A percentile compares a stretch with the other conserved stretches of the same genome.
These are phyloP conservation scores for Meyerozyma athensensis DNA, from an alignment of 1,139 yeast species.

Conservation along the genomic window DNA sequence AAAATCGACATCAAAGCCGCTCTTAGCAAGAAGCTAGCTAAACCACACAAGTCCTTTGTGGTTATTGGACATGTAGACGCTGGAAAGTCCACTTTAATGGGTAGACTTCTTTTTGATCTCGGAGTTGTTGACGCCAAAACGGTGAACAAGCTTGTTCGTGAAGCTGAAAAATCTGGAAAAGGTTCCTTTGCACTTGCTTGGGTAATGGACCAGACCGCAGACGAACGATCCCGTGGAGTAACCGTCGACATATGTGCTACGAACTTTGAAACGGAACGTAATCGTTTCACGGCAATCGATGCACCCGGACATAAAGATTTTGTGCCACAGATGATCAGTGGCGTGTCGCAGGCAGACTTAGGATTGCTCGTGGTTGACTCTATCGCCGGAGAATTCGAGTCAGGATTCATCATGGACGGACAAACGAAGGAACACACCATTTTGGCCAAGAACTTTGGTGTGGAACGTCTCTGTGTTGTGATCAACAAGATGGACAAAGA, in stretches of 20 bases:
- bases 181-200: constrained; percentile 95
- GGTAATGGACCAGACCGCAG: constrained; percentile 94
- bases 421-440: constrained; percentile 93
- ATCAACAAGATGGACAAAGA: constrained; percentile 84
- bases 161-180: constrained; percentile 80
- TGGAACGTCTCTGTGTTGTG: constrained; percentile 69
- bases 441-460: constrained; percentile 77
- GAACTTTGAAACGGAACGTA: constrained; percentile 61
- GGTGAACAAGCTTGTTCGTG: constrained; percentile 71
- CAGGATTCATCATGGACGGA: constrained; percentile 82
- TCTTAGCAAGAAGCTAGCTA: constrained; percentile 33
- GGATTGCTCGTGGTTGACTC: constrained; percentile 77
- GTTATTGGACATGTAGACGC: constrained; percentile 98
- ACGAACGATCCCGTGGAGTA: constrained; percentile 87
- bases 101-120: constrained; percentile 74
- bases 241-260: constrained; percentile 92
- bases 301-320: constrained; percentile 70
- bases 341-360: constrained; percentile 56
- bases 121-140: constrained; percentile 78
- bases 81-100: constrained; percentile 94
- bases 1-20: constrained; percentile 38
- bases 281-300: constrained; percentile 82
- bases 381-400: constrained; percentile 79
- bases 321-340: constrained; percentile 52
- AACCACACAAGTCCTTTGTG: constrained; percentile 73